Conservation (phyloP, 1,284 basidiomycete species). For the Malassezia yamatoensis region DNA sequence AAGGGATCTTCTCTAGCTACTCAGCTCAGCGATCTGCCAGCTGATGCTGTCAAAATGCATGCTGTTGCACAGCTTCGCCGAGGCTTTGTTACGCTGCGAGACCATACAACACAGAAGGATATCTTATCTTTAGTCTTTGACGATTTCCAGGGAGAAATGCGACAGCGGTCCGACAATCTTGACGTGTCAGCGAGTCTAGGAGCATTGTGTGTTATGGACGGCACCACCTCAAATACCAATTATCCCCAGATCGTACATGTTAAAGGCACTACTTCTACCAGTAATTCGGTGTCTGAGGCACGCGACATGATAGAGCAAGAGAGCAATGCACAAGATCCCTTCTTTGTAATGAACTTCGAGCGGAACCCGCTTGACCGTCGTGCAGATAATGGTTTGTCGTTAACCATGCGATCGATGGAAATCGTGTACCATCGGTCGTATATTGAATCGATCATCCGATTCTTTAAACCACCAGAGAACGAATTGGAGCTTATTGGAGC, state of each 20-base stretch:
- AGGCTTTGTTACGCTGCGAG: conserved; percentile 38
- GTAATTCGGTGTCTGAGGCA: background rate
- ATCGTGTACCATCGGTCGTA: conserved; percentile 94
- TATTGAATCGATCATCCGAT: conserved; percentile 79
- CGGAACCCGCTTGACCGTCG: conserved; percentile 83
- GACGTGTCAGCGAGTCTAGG: conserved; percentile 75
- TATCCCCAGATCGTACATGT: conserved; percentile 90
- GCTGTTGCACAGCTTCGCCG: conserved; percentile 55
- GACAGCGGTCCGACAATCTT: conserved; percentile 77
- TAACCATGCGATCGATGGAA: conserved; percentile 92
- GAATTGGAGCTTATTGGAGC: conserved; percentile 83
- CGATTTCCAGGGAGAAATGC: conserved; percentile 69
- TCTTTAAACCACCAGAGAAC: conserved; percentile 88
- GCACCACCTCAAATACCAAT: conserved; percentile 68
- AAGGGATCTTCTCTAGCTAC: conserved; percentile 21
- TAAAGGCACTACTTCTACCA: conserved; percentile 52
- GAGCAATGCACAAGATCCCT: conserved; percentile 56
- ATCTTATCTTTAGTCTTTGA: conserved; percentile 84
- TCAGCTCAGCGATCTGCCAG: conserved; percentile 53
- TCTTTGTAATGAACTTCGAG: conserved; percentile 88
- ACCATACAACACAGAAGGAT: conserved; percentile 51
- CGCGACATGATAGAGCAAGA: conserved; percentile 32
- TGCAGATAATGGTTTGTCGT: conserved; percentile 79
- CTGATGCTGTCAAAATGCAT: conserved; percentile 71
- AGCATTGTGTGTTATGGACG: conserved; percentile 81